Base-by-base conservation (phyloP, 106 monocot genomes). In the Triglochin maritima region DNA sequence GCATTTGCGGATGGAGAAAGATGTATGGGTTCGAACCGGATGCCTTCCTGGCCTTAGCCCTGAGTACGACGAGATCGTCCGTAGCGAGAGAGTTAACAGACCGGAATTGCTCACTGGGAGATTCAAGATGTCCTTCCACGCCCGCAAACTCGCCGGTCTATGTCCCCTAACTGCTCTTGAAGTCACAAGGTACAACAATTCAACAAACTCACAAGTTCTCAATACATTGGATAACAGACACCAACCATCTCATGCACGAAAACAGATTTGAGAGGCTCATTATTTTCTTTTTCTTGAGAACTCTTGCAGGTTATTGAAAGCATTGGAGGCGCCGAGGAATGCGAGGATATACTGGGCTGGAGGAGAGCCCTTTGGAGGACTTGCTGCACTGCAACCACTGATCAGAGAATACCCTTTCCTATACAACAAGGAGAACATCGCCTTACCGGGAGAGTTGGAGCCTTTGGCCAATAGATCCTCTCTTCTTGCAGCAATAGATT, bases 21-120 rank as follows among this genome's bases (percentile, higher is more conserved):
- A 94, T 66, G 93, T 94, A 43, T 94, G 93, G 93, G 80, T 94
- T 11, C 69, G 93, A 69, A 94, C 93, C 3, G 93, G 93, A 4
- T 94, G 93, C 47, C 89, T 89, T 56, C 89, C 93, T 3, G 89
- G 93, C 2, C 47, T 94, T 46, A 82, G 80, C 70, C 64, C 29
- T 2, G 62, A 86, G 57, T 63, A 62, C 15, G 86, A 94, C 59
- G 72, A 79, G 15, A 74, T 84, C 47, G 72, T 94, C 54, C 78
- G 74, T 10, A 72, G 72, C 63, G 89, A 94, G 61, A 80, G 93
- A 76, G 77, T 63, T 50, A 78, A 69, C 44, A 62, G 80, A 49
- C 93, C 93, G 2, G 80, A 94, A 72, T 84, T 94, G 66, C 84
- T 94, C 66, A 94, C 89, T 1, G 84, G 74, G 10, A 74, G 86